Evolutionary conservation across 441 rosid genomes (phyloP), one percentile per base, ranked within the genome.

Genomic region (Macaranga tanarius): DNA sequence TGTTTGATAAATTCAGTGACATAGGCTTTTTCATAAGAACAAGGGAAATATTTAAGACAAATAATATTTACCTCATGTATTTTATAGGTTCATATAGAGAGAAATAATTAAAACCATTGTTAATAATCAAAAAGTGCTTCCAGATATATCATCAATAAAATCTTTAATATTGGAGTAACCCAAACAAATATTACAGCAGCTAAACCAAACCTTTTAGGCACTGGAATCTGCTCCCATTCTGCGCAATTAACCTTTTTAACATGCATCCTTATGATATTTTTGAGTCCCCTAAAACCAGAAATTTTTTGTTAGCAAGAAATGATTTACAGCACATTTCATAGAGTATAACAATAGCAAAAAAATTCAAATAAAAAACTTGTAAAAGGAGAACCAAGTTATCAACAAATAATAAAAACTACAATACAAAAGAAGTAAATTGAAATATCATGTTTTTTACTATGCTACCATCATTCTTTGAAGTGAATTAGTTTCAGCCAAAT

Each of bases 201-300:
- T 13, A 25, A 71, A 74, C 23, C 61, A 62, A 80, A 95, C 99
- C 98, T 95, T 82, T 87, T 90, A 60, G 99, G 99, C 65, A 95
- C 84, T 26, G 83, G 86, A 74, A 93, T 71, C 67, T 73, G 86
- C 84, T 95, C 97, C 99, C 99, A 95, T 58, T 91, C 92, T n/a
- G 96, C 82, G 86, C 89, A 87, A 73, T 95, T 87, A 50, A 85
- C 79, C 86, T 80, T 90, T 77, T 85, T 95, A 62, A 95, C 79
- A 60, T 89, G 86, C 79, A 95, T 77, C 80, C 85, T 91, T 67
- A 95, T 68, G 58, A 95, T 86, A 87, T 92, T 92, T 80, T 88
- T 89, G 67, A 95, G 92, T 71, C 91, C 99, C 87, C 99, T 95
- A 67, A 72, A 77, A 69, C 71, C 47, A 72, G 51, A 76, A 67